These are phyloP conservation scores for Lipomyces spencermartinsiae DNA, from an alignment of 805 yeast species.

Conservation along the genomic window DNA sequence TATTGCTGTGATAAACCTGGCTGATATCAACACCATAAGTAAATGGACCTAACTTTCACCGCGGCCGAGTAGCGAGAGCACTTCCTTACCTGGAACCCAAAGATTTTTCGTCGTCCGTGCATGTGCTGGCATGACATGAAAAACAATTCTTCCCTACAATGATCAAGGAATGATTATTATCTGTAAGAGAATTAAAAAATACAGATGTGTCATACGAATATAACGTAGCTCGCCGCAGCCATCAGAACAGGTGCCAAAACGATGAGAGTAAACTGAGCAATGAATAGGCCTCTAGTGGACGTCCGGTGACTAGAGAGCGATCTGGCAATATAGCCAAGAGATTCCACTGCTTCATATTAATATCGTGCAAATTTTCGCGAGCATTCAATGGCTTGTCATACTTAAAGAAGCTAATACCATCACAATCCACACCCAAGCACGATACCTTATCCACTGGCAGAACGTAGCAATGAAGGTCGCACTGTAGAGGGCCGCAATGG, in stretches of 20 bases:
- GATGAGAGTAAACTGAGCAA: not conserved
- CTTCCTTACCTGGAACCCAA: constrained; percentile 4
- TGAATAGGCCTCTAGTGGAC: not conserved
- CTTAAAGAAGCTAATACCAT: not conserved
- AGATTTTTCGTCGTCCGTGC: not conserved
- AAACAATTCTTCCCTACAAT: not conserved
- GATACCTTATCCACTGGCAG: not conserved
- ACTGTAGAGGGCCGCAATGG: not conserved
- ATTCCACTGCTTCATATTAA: not conserved
- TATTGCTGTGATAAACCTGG: not conserved
- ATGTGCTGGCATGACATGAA: not conserved
- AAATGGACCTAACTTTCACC: too few relatives aligned
- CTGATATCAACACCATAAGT: not conserved
- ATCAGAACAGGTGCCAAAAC: not conserved
- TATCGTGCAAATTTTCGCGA: too few relatives aligned
- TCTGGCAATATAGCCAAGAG: not conserved
- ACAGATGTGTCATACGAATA: not conserved
- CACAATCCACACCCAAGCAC: not conserved
- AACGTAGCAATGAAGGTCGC: not conserved
- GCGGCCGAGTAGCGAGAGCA: not conserved
- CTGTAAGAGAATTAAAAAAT: too few relatives aligned
- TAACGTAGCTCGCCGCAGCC: not conserved
- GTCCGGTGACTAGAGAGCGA: not conserved
- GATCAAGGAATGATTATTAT: too few relatives aligned
- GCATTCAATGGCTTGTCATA: not conserved